Base-by-base conservation (phyloP, 1,284 basidiomycete genomes). In the Microbotryum violaceum region DNA sequence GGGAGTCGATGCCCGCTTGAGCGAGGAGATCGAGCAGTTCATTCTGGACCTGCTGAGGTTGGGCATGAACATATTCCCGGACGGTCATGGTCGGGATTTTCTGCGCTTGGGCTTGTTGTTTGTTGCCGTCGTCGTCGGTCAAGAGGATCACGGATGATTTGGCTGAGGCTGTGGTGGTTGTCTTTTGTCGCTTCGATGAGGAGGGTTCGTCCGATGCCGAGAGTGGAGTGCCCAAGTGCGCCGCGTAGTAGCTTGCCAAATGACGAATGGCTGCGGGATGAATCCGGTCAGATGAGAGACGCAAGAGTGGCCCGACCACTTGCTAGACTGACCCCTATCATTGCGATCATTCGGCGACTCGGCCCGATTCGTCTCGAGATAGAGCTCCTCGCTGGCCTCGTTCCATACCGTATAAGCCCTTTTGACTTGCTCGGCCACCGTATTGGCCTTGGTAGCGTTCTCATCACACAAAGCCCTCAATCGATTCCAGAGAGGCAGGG, bases 281-380 rank as follows among this genome's bases (percentile, higher is more conserved):
- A 27, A 21, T 65, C 50, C 23, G 23, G 20, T 31, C 31, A 31
- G 31, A 31, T 31, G 31, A 21, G 29, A 48, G 6, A 18, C 27
- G 18, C 31, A 31, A 2, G 31, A 10, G 9, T 31, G 31, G 9
- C 31, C 31, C 31, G 31, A 9, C 31, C 6, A 6, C 31, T 31
- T 31, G 1, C 31, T 31, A 10, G 29, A 70, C 78, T 50, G 63
- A 89, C 91, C 86, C 81, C 92, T 79, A 72, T 97, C 93, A 70
- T 97, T 97, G 21, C 88, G 81, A 74, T 97, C 92, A 71, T 97
- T 97, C 0, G 90, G 87, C 0, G 83, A 84, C 75, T 93, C 90
- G 3, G 79, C 82, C 62, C 85, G 83, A 64, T 86, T 82, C 6
- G 86, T 79, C 74, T 47, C 68, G 64, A 87, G 80, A 27, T 77